Conservation (phyloP, 2,329 filamentous ascomycete genomes). For the Diaporthe ampelina region DNA sequence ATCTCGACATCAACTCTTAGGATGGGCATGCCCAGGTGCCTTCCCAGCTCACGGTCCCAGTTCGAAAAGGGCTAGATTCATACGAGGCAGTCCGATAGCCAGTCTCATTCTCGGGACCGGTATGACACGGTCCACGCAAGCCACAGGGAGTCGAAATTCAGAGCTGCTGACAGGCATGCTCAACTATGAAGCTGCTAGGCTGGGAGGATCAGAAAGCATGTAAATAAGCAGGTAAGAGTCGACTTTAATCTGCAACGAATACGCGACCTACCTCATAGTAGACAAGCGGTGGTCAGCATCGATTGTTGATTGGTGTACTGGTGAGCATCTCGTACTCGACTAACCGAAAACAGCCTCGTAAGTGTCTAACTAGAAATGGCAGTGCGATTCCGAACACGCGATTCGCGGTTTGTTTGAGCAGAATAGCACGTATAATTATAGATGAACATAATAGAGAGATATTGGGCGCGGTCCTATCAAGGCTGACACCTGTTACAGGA, state of each 20-base stretch:
- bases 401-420: no score
- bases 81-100: neutral
- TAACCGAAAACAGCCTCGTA: neutral
- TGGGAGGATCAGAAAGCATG: neutral
- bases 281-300: neutral
- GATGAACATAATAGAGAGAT: neutral
- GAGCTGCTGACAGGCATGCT: neutral
- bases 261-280: neutral
- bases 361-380: neutral
- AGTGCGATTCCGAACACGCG: no score
- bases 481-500: neutral
- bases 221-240: no score
- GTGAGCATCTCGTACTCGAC: neutral
- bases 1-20: neutral
- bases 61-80: neutral
- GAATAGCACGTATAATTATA: neutral
- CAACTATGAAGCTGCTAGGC: neutral
- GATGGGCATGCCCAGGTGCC: neutral
- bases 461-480: neutral
- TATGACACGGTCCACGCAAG: neutral
- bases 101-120: neutral
- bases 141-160: neutral
- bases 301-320: neutral
- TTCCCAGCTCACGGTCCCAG: neutral
- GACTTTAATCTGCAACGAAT: no score